A percentile compares a stretch with the other conserved stretches of the same genome.
Conservation (phyloP, 805 yeast species). For the Nakazawaea anatomiae region DNA sequence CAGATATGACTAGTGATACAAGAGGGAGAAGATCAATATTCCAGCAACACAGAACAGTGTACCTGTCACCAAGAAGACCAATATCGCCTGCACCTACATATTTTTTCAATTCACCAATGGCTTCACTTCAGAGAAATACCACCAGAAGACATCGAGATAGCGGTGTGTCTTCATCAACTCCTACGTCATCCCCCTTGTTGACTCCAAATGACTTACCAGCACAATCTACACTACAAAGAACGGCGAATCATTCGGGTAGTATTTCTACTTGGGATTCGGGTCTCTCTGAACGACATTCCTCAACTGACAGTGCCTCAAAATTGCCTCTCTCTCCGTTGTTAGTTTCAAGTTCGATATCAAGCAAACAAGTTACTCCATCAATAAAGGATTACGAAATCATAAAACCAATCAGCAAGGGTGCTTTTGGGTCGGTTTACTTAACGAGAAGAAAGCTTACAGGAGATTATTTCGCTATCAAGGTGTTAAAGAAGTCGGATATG, state of each 20-base stretch:
- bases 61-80: conserved; percentile 48
- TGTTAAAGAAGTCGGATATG: conserved; percentile 89
- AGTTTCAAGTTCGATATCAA: conserved; percentile 53
- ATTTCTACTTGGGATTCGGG: conserved; percentile 4
- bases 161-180: conserved; percentile 29
- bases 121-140: conserved; percentile 55
- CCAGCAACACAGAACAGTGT: conserved; percentile 16
- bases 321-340: conserved; percentile 79
- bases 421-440: conserved; percentile 91
- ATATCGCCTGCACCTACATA: conserved; percentile 42
- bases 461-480: conserved; percentile 93
- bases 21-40: conserved; percentile 3
- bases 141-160: conserved; percentile 13
- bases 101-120: conserved; percentile 40
- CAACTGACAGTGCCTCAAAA: conserved; percentile 21
- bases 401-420: conserved; percentile 94
- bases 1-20: background rate
- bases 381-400: conserved; percentile 85
- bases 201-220: conserved; percentile 34
- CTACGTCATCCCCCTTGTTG: conserved; percentile 54
- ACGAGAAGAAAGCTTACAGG: conserved; percentile 83
- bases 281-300: conserved; percentile 6
- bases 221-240: conserved; percentile 6
- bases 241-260: background rate
- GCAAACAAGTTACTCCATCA: conserved; percentile 55